Percentiles rank a stretch among this genome's conserved stretches.
Evolutionary conservation across 257 asterid species (phyloP).

Genomic region (Capsicum pubescens): DNA sequence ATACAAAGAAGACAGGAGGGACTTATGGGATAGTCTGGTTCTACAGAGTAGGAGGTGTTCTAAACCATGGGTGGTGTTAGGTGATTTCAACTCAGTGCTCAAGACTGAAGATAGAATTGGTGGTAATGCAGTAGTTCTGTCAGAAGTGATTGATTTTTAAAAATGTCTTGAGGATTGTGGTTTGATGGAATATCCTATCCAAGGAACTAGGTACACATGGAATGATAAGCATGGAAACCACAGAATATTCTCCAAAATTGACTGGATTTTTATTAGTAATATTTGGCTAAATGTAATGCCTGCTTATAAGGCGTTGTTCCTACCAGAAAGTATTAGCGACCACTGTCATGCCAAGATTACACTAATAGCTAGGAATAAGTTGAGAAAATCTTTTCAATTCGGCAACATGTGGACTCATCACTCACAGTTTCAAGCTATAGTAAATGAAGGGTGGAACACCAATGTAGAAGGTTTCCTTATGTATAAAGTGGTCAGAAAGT

Average conservation of each 20-base stretch:
- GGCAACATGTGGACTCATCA: not conserved
- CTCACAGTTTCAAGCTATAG: not conserved
- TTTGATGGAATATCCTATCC: too few relatives aligned
- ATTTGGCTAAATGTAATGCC: too few relatives aligned
- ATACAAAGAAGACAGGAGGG: not conserved
- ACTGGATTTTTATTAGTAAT: too few relatives aligned
- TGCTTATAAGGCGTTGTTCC: not conserved
- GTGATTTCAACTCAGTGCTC: not conserved
- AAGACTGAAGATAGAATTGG: not conserved
- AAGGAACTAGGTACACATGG: too few relatives aligned
- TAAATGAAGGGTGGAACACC: not conserved
- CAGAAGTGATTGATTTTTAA: too few relatives aligned
- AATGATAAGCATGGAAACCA: too few relatives aligned
- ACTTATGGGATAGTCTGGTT: not conserved
- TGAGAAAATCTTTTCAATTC: not conserved
- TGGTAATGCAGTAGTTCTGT: not conserved
- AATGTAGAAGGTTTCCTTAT: not conserved
- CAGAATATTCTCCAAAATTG: too few relatives aligned
- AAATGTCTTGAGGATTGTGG: too few relatives aligned
- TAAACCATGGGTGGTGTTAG: not conserved
- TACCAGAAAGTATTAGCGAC: not conserved
- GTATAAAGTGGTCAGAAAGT: not conserved
- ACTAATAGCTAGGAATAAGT: not conserved
- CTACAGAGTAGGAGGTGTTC: too few relatives aligned
- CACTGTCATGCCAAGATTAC: not conserved